These are phyloP conservation scores for Auricularia sp. DNA, from an alignment of 768 basidiomycete genomes.

Conservation along the genomic window DNA sequence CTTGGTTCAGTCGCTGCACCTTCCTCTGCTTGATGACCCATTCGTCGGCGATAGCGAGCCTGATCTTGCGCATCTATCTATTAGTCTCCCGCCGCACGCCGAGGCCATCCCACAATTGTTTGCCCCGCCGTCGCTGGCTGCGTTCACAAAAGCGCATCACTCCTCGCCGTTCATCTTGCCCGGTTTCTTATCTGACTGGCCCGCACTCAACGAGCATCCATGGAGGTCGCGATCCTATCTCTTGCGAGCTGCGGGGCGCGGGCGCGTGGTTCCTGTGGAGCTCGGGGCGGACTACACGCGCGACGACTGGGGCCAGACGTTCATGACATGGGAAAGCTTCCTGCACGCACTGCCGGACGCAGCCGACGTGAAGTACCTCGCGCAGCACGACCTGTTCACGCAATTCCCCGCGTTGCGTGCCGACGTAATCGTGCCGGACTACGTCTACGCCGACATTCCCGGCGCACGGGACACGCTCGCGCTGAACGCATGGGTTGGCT, in stretches of 20 bases:
- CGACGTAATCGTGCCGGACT: conserved; percentile 82
- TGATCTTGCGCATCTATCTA: conserved; percentile 1
- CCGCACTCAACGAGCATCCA: conserved; percentile 56
- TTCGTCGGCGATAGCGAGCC: neutral
- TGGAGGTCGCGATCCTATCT: conserved; percentile 73
- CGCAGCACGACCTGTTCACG: conserved; percentile 75
- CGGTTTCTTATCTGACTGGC: conserved; percentile 60
- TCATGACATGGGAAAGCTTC: conserved; percentile 74
- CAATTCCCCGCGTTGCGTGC: conserved; percentile 73
- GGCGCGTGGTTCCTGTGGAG: conserved; percentile 84
- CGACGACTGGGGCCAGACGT: conserved; percentile 69
- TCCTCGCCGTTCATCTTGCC: conserved; percentile 64
- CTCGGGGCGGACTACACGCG: conserved; percentile 75
- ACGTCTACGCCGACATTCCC: conserved; percentile 59
- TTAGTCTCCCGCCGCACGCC: conserved; percentile 2
- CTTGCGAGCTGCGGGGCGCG: conserved; percentile 58
- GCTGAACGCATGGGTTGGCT: conserved; percentile 78
- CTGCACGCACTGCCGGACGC: conserved; percentile 34
- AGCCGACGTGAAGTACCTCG: conserved; percentile 56
- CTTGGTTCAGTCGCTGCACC: conserved; percentile 39
- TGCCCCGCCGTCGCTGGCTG: conserved; percentile 45
- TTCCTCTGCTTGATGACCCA: conserved; percentile 12
- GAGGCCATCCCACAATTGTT: conserved; percentile 10
- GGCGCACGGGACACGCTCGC: conserved; percentile 55
- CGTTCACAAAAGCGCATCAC: conserved; percentile 39